Evolutionary conservation across 352 stramenopile genomes (phyloP).

Genomic region (Aphanomyces stellatus): DNA sequence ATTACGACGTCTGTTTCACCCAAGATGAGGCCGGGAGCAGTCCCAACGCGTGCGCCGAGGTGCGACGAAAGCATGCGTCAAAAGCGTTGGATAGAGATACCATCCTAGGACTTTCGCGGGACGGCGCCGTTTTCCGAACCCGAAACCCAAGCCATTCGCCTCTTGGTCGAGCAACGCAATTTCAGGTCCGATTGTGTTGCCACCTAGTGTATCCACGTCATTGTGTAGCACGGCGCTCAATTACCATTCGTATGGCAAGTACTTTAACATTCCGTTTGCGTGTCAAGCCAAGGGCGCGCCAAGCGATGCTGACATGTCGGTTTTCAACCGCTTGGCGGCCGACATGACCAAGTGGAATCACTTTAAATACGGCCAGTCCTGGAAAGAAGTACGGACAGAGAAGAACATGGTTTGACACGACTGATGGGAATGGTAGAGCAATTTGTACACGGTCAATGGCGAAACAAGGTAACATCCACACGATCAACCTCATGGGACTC

Average conservation of each 20-base stretch:
- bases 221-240: constrained; percentile 44
- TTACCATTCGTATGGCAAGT: constrained; percentile 79
- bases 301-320: constrained; percentile 22
- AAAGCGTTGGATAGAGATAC: background rate
- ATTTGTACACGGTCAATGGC: constrained; percentile 80
- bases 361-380: constrained; percentile 68
- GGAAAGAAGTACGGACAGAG: constrained; percentile 25
- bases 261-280: constrained; percentile 77
- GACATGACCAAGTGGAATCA: constrained; percentile 72
- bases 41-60: constrained; percentile 49
- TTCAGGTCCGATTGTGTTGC: constrained; percentile 36
- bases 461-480: constrained; percentile 36
- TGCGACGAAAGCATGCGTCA: background rate
- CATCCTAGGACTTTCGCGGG: constrained; percentile 46
- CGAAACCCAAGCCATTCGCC: constrained; percentile 63
- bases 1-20: constrained; percentile 75
- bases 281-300: constrained; percentile 54
- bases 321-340: constrained; percentile 43
- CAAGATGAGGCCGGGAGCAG: constrained; percentile 55
- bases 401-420: background rate
- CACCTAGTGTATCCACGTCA: no score
- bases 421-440: constrained; percentile 30
- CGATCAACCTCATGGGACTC: background rate
- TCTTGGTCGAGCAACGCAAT: constrained; percentile 48
- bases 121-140: constrained; percentile 65